phyloP scores from a whole-genome alignment of 305 asterid species.

The Solanum chacoense region DNA sequence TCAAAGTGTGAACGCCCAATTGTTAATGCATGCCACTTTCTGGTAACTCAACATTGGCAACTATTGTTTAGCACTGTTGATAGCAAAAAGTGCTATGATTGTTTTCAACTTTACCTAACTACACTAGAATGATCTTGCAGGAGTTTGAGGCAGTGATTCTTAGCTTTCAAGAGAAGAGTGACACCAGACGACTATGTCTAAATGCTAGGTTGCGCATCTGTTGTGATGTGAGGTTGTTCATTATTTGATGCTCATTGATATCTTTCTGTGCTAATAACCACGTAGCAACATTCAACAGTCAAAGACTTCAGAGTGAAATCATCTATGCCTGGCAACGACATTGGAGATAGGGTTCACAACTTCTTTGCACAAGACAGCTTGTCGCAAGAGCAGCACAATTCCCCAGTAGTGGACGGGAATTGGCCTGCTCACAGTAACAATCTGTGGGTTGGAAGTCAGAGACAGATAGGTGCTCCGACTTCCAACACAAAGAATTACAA shows the following conservation, averaged over 20 bases:
- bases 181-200: not conserved
- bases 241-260: not conserved
- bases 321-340: conserved; percentile 98
- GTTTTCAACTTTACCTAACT: not conserved
- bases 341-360: conserved; percentile 94
- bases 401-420: conserved; percentile 51
- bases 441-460: conserved; percentile 55
- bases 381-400: conserved; percentile 54
- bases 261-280: not conserved
- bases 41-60: not conserved
- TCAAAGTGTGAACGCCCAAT: not conserved
- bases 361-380: conserved; percentile 79
- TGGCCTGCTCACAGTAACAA: conserved; percentile 49
- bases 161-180: conserved; percentile 4
- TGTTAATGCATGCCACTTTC: not conserved
- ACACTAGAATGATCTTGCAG: conserved; percentile 5
- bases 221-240: not conserved
- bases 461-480: conserved; percentile 27
- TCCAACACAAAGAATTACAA: conserved; percentile 39
- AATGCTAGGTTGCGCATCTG: not conserved
- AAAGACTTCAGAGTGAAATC: conserved; percentile 17
- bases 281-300: not conserved
- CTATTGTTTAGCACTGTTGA: not conserved
- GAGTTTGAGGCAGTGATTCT: not conserved
- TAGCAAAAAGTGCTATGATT: not conserved